Percentiles rank a stretch among this genome's conserved stretches.
Evolutionary conservation across 2,329 filamentous ascomycete genomes (phyloP).

Genomic region (Chaetomiaceae sp.): DNA sequence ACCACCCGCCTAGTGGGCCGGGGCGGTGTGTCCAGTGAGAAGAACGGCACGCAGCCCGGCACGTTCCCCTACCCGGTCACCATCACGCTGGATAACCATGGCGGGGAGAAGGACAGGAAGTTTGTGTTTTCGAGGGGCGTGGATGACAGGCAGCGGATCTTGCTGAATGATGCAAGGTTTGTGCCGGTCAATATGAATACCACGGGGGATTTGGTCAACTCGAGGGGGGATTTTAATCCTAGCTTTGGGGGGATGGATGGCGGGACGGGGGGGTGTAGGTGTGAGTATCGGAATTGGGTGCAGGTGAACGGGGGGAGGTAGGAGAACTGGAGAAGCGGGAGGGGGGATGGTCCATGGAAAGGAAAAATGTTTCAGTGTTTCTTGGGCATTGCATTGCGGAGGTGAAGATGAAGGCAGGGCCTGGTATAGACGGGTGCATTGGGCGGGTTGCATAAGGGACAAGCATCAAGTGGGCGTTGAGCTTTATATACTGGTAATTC

Average conservation of each 20-base stretch:
- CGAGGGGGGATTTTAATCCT: constrained; percentile 39
- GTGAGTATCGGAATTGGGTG: constrained; percentile 55
- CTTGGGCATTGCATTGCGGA: neutral
- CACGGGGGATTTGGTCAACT: constrained; percentile 52
- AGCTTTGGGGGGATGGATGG: constrained; percentile 59
- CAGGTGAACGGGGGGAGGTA: constrained; percentile 15
- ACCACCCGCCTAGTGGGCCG: constrained; percentile 39
- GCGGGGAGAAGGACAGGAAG: constrained; percentile 51
- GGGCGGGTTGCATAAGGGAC: neutral
- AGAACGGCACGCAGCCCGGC: constrained; percentile 44
- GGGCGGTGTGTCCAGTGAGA: constrained; percentile 25
- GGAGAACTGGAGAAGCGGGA: neutral
- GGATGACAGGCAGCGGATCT: constrained; percentile 42
- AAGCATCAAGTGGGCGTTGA: constrained; percentile 9
- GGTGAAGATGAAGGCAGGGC: neutral
- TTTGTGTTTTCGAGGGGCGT: constrained; percentile 52
- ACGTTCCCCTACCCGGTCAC: constrained; percentile 63
- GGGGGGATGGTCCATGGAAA: neutral
- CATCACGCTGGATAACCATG: constrained; percentile 58
- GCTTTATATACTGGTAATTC: neutral
- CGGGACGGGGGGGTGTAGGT: constrained; percentile 58
- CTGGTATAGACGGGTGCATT: too few species aligned
- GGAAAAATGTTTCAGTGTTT: neutral
- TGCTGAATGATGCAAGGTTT: constrained; percentile 40
- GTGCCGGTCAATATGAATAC: constrained; percentile 47